phyloP scores from a whole-genome alignment of 495 filamentous ascomycete genomes.

The Aspergillus indologenus region DNA sequence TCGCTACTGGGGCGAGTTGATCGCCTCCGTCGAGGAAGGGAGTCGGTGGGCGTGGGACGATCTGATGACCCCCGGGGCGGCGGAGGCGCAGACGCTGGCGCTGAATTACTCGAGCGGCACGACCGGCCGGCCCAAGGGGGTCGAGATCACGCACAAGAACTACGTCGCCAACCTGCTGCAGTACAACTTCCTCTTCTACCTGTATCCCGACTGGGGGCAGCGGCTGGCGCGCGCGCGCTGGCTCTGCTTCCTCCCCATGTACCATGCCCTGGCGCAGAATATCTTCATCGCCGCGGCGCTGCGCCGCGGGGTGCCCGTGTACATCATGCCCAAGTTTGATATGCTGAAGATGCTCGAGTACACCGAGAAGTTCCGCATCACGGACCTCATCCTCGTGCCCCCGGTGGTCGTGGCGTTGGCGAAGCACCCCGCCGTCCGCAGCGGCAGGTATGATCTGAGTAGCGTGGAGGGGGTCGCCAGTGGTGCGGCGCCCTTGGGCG shows the following conservation, averaged over 20 bases:
- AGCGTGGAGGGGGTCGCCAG: constrained; percentile 54
- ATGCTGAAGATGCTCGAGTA: constrained; percentile 66
- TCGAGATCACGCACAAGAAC: constrained; percentile 71
- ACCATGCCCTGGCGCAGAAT: constrained; percentile 61
- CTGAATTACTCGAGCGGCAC: constrained; percentile 78
- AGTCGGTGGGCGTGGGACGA: constrained; percentile 43
- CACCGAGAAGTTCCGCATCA: constrained; percentile 67
- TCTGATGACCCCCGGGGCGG: constrained; percentile 34
- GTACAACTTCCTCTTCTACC: constrained; percentile 42
- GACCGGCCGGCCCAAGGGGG: constrained; percentile 81
- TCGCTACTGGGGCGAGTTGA: constrained; percentile 49
- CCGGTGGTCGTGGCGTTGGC: constrained; percentile 70
- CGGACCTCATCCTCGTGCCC: constrained; percentile 58
- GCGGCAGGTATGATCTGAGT: constrained; percentile 63
- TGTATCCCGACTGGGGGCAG: constrained; percentile 46
- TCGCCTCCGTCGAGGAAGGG: constrained; percentile 43
- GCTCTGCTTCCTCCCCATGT: constrained; percentile 69
- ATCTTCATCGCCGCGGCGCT: constrained; percentile 44
- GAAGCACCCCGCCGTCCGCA: constrained; percentile 60
- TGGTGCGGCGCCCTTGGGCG: constrained; percentile 63
- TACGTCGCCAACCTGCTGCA: constrained; percentile 69
- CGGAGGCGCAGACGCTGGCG: constrained; percentile 42
- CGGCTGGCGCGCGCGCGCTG: constrained; percentile 32
- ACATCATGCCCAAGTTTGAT: constrained; percentile 73
- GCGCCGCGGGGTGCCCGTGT: constrained; percentile 48